Percentiles rank a stretch among this genome's conserved stretches.
phyloP scores from a whole-genome alignment of 768 basidiomycete genomes.

The Lyophyllum semitale region DNA sequence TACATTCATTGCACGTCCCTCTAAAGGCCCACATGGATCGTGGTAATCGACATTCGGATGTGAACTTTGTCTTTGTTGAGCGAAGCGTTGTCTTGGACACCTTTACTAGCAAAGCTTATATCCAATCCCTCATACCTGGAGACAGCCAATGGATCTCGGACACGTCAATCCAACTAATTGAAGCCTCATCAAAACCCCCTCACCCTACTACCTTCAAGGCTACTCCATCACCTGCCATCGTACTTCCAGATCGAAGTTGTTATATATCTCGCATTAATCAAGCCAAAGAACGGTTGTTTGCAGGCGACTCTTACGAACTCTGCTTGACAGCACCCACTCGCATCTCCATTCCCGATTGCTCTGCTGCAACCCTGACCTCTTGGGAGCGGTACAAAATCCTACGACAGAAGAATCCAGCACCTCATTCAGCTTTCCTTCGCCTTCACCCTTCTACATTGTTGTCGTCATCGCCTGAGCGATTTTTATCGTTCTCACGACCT shows the following conservation, averaged over 20 bases:
- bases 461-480: constrained; percentile 90
- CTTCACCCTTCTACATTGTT: constrained; percentile 76
- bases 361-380: constrained; percentile 42
- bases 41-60: constrained; percentile 57
- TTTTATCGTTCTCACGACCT: constrained; percentile 76
- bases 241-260: constrained; percentile 53
- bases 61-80: constrained; percentile 77
- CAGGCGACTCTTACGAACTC: constrained; percentile 92
- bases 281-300: constrained; percentile 73
- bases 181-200: constrained; percentile 11
- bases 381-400: constrained; percentile 79
- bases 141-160: constrained; percentile 65
- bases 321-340: constrained; percentile 81
- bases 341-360: constrained; percentile 46
- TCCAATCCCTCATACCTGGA: constrained; percentile 64
- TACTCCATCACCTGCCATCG: constrained; percentile 29
- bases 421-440: constrained; percentile 81
- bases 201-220: constrained; percentile 4
- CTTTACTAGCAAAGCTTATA: constrained; percentile 45
- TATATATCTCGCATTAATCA: constrained; percentile 72
- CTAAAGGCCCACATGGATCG: constrained; percentile 21
- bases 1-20: constrained; percentile 51
- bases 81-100: constrained; percentile 74
- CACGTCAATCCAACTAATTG: constrained; percentile 34
- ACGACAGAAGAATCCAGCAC: constrained; percentile 81